phyloP scores from a whole-genome alignment of 805 yeast genomes.

The Wickerhamiella cacticola region DNA sequence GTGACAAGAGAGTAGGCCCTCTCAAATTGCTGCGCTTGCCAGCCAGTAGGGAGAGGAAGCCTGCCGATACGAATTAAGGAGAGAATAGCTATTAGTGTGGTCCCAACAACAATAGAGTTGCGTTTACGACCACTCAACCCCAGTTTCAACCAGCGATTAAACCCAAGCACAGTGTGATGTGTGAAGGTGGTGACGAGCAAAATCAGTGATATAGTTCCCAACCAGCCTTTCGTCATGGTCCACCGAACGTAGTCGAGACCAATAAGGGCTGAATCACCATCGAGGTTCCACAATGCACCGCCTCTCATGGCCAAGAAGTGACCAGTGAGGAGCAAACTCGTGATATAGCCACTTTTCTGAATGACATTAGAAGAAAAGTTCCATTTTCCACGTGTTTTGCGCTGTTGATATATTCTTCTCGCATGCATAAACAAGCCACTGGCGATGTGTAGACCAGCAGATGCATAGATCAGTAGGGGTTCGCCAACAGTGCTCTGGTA shows the following conservation, averaged over 20 bases:
- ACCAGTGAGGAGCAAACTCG: slow-evolving; percentile 34
- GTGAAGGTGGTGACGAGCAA: slow-evolving; percentile 3
- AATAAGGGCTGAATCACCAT: slow-evolving; percentile 50
- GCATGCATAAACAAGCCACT: slow-evolving; percentile 41
- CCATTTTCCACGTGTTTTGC: slow-evolving; percentile 32
- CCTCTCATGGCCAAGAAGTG: slow-evolving; percentile 41
- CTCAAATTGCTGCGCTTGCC: slow-evolving; percentile 9
- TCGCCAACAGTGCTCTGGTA: slow-evolving; percentile 49
- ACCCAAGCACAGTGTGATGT: slow-evolving; percentile 17
- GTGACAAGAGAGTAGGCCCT: background rate
- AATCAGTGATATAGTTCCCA: slow-evolving; percentile 7
- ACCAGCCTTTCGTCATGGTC: slow-evolving; percentile 5
- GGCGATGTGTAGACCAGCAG: slow-evolving; percentile 38
- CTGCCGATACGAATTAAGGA: slow-evolving; percentile 1
- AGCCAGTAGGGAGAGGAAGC: slow-evolving; percentile 4
- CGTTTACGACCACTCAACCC: background rate
- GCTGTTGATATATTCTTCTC: slow-evolving; percentile 24
- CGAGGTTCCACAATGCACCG: slow-evolving; percentile 40
- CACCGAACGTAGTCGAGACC: slow-evolving; percentile 40
- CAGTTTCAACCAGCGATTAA: slow-evolving; percentile 2
- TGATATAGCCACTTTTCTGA: slow-evolving; percentile 40
- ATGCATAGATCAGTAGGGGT: slow-evolving; percentile 35
- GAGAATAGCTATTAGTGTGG: background rate
- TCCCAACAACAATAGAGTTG: background rate
- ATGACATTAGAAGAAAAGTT: slow-evolving; percentile 28